These are phyloP conservation scores for Periconia macrospinosa DNA, from an alignment of 2,329 filamentous ascomycete genomes.

Conservation along the genomic window DNA sequence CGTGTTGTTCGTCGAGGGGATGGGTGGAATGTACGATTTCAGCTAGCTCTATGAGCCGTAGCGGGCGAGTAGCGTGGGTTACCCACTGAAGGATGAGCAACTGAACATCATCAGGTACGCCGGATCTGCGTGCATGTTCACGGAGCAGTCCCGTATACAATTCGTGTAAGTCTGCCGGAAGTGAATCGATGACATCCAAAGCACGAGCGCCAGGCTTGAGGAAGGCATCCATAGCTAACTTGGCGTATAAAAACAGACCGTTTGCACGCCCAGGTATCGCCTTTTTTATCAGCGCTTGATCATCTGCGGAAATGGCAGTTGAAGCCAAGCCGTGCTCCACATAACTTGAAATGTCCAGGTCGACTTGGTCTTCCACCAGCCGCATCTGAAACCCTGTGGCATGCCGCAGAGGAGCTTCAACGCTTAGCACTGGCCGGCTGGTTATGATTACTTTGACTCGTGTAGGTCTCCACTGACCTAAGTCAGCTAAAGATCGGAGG, in stretches of 20 bases:
- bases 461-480: constrained; percentile 35
- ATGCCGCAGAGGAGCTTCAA: constrained; percentile 37
- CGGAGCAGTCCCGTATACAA: constrained; percentile 46
- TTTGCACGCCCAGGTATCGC: constrained; percentile 43
- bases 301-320: background rate
- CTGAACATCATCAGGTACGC: constrained; percentile 36
- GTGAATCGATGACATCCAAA: constrained; percentile 24
- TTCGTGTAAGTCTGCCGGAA: constrained; percentile 43
- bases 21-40: constrained; percentile 22
- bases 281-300: constrained; percentile 13
- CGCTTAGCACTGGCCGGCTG: constrained; percentile 41
- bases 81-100: constrained; percentile 45
- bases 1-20: constrained; percentile 1
- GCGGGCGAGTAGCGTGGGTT: constrained; percentile 47
- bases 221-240: constrained; percentile 47
- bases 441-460: constrained; percentile 50
- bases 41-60: constrained; percentile 50
- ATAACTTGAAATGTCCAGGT: constrained; percentile 46
- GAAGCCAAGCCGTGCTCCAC: constrained; percentile 29
- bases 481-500: constrained; percentile 32
- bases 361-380: constrained; percentile 42
- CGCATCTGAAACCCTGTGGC: constrained; percentile 35
- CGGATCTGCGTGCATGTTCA: constrained; percentile 41
- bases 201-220: constrained; percentile 25
- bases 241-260: constrained; percentile 52